Conservation (phyloP, 1,284 basidiomycete species). For the Testicularia cyperi region DNA sequence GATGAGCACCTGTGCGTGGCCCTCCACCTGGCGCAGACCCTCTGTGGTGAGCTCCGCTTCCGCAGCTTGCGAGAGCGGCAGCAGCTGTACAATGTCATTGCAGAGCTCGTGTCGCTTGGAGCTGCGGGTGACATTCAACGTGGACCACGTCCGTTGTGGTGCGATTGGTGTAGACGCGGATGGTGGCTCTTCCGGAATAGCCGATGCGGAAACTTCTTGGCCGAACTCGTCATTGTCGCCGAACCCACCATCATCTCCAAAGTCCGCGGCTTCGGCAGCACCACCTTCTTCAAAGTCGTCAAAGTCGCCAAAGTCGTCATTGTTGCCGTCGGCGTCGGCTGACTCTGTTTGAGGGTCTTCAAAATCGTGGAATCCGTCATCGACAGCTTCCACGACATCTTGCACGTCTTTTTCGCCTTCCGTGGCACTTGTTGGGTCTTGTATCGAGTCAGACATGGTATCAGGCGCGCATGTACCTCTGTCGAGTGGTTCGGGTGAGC, state of each 20-base stretch:
- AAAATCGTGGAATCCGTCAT: constrained; percentile 36
- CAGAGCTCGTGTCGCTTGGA: constrained; percentile 18
- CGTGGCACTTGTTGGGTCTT: constrained; percentile 1
- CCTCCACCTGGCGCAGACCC: constrained; percentile 42
- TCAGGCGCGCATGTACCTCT: no score
- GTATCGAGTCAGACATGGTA: no score
- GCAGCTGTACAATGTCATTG: constrained; percentile 5
- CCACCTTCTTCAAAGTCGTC: constrained; percentile 36
- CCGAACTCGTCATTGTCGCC: constrained; percentile 3
- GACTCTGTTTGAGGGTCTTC: constrained; percentile 10
- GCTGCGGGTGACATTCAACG: constrained; percentile 15
- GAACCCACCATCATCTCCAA: constrained; percentile 13
- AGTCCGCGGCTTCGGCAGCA: constrained; percentile 8
- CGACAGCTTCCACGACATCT: constrained; percentile 1
- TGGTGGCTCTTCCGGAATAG: background rate
- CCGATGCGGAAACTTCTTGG: no score
- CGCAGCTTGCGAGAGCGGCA: constrained; percentile 23
- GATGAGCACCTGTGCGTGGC: constrained; percentile 43
- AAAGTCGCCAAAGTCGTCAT: constrained; percentile 42
- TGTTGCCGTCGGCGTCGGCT: constrained; percentile 2
- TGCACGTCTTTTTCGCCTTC: background rate
- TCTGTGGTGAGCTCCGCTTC: constrained; percentile 14
- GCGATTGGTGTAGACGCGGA: background rate
- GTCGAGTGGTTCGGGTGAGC: no score
- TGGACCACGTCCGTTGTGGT: constrained; percentile 5